Percentiles rank a stretch among this genome's conserved stretches.
Conservation (phyloP, 306 rosid species). For the Quercus robur region DNA sequence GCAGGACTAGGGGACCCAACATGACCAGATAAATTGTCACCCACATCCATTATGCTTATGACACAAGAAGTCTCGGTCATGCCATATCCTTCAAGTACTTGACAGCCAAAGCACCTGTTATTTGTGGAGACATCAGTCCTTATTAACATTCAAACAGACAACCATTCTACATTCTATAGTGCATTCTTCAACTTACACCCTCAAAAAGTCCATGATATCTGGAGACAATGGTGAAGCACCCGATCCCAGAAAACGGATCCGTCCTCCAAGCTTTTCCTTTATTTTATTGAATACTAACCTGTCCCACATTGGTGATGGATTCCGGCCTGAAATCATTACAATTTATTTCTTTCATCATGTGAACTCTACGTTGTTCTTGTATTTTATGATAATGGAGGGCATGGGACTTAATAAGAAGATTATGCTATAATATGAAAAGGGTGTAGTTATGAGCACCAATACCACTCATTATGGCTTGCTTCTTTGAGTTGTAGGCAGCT, state of each 20-base stretch:
- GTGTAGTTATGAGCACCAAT: background rate
- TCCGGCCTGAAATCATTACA: conserved; percentile 56
- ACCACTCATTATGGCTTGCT: conserved; percentile 81
- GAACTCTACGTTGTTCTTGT: background rate
- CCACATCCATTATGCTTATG: conserved; percentile 63
- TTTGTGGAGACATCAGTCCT: background rate
- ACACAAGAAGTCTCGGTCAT: conserved; percentile 94
- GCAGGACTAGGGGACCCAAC: conserved; percentile 92
- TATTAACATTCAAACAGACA: background rate
- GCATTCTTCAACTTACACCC: conserved; percentile 58
- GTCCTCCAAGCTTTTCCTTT: conserved; percentile 93
- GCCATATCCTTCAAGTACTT: conserved; percentile 90
- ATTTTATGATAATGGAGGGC: background rate
- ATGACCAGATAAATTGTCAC: conserved; percentile 70
- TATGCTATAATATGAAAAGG: background rate
- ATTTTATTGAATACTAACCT: conserved; percentile 92
- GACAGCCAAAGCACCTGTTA: conserved; percentile 84
- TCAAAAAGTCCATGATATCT: conserved; percentile 88
- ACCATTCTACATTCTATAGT: conserved; percentile 3
- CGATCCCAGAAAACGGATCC: conserved; percentile 80
- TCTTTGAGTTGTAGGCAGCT: conserved; percentile 92
- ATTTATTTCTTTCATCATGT: background rate
- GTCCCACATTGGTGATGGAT: conserved; percentile 93
- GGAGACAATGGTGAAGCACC: conserved; percentile 99
- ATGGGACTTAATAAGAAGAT: background rate